Percentiles rank a stretch among this genome's conserved stretches.
Evolutionary conservation across 257 asterid genomes (phyloP).

Genomic region (Penstemon eatonii): DNA sequence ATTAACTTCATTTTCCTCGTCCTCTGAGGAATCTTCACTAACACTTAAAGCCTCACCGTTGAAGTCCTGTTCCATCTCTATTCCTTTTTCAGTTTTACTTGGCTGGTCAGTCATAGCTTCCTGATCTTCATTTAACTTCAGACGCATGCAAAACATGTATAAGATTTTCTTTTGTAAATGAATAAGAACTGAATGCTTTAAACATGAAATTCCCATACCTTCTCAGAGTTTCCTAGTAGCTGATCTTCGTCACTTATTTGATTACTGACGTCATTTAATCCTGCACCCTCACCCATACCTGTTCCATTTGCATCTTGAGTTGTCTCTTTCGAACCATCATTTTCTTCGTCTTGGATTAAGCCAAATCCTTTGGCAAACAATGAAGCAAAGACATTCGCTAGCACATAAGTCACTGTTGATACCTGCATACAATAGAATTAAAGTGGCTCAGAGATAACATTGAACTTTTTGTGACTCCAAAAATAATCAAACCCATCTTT

Average conservation of each 20-base stretch:
- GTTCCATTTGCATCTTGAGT: slow-evolving; percentile 80
- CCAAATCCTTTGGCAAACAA: slow-evolving; percentile 82
- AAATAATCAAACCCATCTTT: not conserved
- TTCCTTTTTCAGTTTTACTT: slow-evolving; percentile 68
- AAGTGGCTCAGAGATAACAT: slow-evolving; percentile 15
- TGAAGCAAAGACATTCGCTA: slow-evolving; percentile 64
- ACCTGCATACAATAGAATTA: slow-evolving; percentile 46
- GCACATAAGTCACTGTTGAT: slow-evolving; percentile 63
- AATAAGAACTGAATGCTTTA: slow-evolving; percentile 11
- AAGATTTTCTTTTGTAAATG: slow-evolving; percentile 11
- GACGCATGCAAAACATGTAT: slow-evolving; percentile 22
- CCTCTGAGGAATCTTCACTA: slow-evolving; percentile 68
- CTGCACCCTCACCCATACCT: slow-evolving; percentile 94
- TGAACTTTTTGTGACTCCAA: not conserved
- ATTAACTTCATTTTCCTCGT: slow-evolving; percentile 53
- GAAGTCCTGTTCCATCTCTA: slow-evolving; percentile 95
- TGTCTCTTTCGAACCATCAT: slow-evolving; percentile 42
- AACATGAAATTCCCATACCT: slow-evolving; percentile 41
- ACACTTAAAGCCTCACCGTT: slow-evolving; percentile 60
- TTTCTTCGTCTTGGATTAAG: slow-evolving; percentile 54
- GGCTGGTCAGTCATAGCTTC: slow-evolving; percentile 54
- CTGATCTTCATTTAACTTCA: slow-evolving; percentile 60
- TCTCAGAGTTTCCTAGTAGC: slow-evolving; percentile 69
- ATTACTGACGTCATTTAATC: slow-evolving; percentile 80
- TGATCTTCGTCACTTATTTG: slow-evolving; percentile 93